Base-by-base conservation (phyloP, 2,329 filamentous ascomycete species). In the Aspergillus ibericus region DNA sequence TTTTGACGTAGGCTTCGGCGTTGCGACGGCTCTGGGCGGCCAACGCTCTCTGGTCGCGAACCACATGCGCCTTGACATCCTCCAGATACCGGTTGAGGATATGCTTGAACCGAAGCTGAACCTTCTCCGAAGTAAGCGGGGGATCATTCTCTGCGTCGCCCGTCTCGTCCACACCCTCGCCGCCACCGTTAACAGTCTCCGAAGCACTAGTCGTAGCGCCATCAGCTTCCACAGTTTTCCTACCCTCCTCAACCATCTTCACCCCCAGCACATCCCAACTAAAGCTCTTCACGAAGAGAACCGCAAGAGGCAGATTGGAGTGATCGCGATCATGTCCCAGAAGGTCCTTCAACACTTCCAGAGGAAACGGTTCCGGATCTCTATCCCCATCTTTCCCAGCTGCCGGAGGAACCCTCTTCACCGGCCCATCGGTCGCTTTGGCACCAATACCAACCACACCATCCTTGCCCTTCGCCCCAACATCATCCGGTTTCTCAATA, bases 1-100 rank as follows among this genome's bases (percentile, higher is more conserved):
- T 98, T 71, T 97, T 97, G 68, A 99, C 93, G 69, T 99, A 99
- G 5, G 93, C 95, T 75, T 99, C 95, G 0, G 95, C 93, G 76
- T 99, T 99, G 66, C 93, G 92, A 63, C 92, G 91, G 55, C 91
- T 92, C 77, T 99, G 95, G 25, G 85, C 87, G 54, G 88, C 85
- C 40, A 99, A 88, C 40, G 90, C 88, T 74, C 96, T 95, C 73
- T 99, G 95, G 68, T 98, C 92, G n/a, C 91, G 88, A 29, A 93
- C 75, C 29, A 99, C 83, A 70, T 98, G 95, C 15, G 84, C 81
- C 70, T 96, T 96, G 65, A 98, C 91, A 71, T 96, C 93, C 56
- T 97, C 91, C 65, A 98, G 91, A 69, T 99, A 99, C 32, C 90
- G 88, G 59, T 83, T 88, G 27, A 99, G 79, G 29, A 99, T 88